phyloP scores from a whole-genome alignment of 176 grass and related monocot species.

The Cenchrus purpureus region DNA sequence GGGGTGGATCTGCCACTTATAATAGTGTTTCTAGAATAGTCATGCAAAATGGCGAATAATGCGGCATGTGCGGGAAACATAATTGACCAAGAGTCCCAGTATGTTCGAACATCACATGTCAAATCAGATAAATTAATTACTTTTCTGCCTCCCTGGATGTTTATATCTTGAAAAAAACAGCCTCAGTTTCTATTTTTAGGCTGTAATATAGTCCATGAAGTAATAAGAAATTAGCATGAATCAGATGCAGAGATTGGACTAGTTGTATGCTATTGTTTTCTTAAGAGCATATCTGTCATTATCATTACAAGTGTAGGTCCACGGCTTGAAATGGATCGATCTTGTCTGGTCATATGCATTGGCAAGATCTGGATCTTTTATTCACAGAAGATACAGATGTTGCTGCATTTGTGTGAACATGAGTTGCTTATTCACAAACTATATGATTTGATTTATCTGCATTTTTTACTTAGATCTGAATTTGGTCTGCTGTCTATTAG shows the following conservation, averaged over 20 bases:
- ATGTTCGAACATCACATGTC: slow-evolving; percentile 8
- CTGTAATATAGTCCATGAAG: slow-evolving; percentile 1
- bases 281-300: not conserved
- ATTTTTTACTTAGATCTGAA: slow-evolving; percentile 16
- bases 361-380: not conserved
- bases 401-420: not conserved
- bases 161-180: slow-evolving; percentile 23
- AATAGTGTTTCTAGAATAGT: slow-evolving; percentile 29
- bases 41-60: not conserved
- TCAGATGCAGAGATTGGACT: slow-evolving; percentile 6
- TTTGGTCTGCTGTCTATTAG: slow-evolving; percentile 7
- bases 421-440: slow-evolving; percentile 8
- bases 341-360: not conserved
- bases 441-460: slow-evolving; percentile 15
- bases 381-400: not conserved
- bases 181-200: not conserved
- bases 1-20: slow-evolving; percentile 17
- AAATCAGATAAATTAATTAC: slow-evolving; percentile 22
- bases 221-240: slow-evolving; percentile 19
- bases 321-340: slow-evolving; percentile 18
- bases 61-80: slow-evolving; percentile 20
- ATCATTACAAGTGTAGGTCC: not conserved
- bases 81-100: not conserved
- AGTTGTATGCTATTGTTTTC: not conserved
- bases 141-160: not conserved